These are phyloP conservation scores for Nitzschia sp. DNA, from an alignment of 108 stramenopile genomes.

Conservation along the genomic window DNA sequence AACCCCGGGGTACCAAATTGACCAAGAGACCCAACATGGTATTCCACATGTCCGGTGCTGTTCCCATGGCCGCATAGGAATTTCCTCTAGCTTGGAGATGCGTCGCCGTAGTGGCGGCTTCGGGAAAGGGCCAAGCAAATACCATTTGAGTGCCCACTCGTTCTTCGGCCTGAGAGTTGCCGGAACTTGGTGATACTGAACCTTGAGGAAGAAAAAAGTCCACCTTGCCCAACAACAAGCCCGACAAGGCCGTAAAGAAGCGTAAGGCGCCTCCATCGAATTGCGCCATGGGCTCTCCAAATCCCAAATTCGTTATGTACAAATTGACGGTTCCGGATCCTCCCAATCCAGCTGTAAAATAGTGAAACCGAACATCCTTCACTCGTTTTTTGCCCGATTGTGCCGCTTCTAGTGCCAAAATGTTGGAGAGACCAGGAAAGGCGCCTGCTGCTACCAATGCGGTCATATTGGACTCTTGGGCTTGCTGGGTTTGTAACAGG, in stretches of 20 bases:
- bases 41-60: slow-evolving; percentile 70
- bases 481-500: slow-evolving; percentile 12
- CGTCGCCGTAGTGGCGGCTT: slow-evolving; percentile 62
- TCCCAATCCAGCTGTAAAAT: slow-evolving; percentile 68
- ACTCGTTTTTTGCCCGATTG: slow-evolving; percentile 5
- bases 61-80: slow-evolving; percentile 65
- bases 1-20: slow-evolving; percentile 45
- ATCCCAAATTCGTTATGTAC: slow-evolving; percentile 69
- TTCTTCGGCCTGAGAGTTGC: slow-evolving; percentile 25
- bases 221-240: slow-evolving; percentile 52
- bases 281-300: slow-evolving; percentile 61
- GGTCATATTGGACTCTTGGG: slow-evolving; percentile 29
- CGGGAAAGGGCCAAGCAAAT: slow-evolving; percentile 75
- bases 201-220: slow-evolving; percentile 41
- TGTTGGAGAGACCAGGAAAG: slow-evolving; percentile 69
- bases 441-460: slow-evolving; percentile 58
- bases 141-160: slow-evolving; percentile 54
- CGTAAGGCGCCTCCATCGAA: slow-evolving; percentile 40
- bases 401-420: slow-evolving; percentile 61
- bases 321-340: slow-evolving; percentile 60
- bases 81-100: slow-evolving; percentile 34
- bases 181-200: not conserved
- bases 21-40: slow-evolving; percentile 57
- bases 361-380: slow-evolving; percentile 56
- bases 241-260: slow-evolving; percentile 42